Conservation (phyloP, 257 asterid genomes). For the Solanum piurae region DNA sequence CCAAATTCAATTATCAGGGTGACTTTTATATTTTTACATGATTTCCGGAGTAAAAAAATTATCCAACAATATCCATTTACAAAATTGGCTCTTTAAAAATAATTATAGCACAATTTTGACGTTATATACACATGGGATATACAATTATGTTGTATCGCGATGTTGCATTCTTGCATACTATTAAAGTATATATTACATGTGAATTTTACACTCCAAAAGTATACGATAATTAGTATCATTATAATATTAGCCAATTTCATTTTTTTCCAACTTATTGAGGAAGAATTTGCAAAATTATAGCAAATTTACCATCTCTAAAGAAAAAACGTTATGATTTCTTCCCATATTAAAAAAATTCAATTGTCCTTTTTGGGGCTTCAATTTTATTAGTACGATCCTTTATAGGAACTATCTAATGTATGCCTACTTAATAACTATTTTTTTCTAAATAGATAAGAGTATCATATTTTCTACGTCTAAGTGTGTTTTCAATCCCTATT, state of each 20-base stretch:
- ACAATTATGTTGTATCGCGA: not conserved
- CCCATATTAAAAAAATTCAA: no score
- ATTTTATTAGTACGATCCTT: no score
- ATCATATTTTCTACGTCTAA: no score
- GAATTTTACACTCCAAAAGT: not conserved
- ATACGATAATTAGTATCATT: no score
- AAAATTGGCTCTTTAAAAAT: not conserved
- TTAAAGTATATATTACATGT: not conserved
- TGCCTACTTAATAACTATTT: no score
- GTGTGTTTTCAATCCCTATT: not conserved
- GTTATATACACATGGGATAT: not conserved
- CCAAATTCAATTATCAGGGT: no score
- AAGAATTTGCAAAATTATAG: not conserved
- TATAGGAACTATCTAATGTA: no score
- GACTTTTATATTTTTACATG: not conserved
- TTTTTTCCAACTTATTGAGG: not conserved
- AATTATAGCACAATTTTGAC: not conserved
- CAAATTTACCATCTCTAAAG: not conserved
- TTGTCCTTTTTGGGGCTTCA: no score
- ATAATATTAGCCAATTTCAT: not conserved
- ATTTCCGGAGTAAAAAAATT: not conserved
- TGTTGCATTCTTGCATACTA: not conserved
- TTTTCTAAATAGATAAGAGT: not conserved
- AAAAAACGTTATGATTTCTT: no score
- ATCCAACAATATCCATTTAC: not conserved